Evolutionary conservation across 768 basidiomycete species (phyloP), one percentile per base, ranked within the genome.

Genomic region (Macrolepiota albuminosa): DNA sequence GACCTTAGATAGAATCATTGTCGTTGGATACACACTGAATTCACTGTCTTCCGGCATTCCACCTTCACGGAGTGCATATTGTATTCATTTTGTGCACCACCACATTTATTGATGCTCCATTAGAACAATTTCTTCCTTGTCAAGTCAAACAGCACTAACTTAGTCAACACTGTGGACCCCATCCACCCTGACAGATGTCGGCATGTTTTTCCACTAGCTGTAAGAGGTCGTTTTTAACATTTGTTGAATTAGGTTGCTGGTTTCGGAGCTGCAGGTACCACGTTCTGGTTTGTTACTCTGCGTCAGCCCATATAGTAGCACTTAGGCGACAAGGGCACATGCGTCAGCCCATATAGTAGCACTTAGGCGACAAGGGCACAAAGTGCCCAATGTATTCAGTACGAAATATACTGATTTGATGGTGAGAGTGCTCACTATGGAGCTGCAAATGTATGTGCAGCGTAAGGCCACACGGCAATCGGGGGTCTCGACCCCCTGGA

Each of bases 251-350:
- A 69, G 67, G 60, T 63, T 33, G 58, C 63, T 11, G 67, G 54
- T 24, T 56, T 64, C 4, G 69, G 67, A 31, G 34, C 49, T 14
- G 63, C 59, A 4, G 68, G 67, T 4, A 66, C 57, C 11, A 79
- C 75, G 2, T 58, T 87, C 49, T 77, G 84, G 10, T 86, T 84
- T 73, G 65, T 70, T 9, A 84, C 85, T 5, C n/a, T n/a, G n/a
- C n/a, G n/a, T n/a, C n/a, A n/a, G n/a, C n/a, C n/a, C n/a, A n/a
- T n/a, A n/a, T n/a, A n/a, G n/a, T n/a, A n/a, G n/a, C n/a, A n/a
- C n/a, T n/a, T n/a, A n/a, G n/a, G n/a, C n/a, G n/a, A n/a, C n/a
- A n/a, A n/a, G n/a, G n/a, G n/a, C n/a, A n/a, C n/a, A n/a, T n/a
- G n/a, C n/a, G n/a, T n/a, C n/a, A n/a, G n/a, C n/a, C n/a, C n/a